These are phyloP conservation scores for Crithidia brevicula DNA, from an alignment of 208 protist species.

Conservation along the genomic window DNA sequence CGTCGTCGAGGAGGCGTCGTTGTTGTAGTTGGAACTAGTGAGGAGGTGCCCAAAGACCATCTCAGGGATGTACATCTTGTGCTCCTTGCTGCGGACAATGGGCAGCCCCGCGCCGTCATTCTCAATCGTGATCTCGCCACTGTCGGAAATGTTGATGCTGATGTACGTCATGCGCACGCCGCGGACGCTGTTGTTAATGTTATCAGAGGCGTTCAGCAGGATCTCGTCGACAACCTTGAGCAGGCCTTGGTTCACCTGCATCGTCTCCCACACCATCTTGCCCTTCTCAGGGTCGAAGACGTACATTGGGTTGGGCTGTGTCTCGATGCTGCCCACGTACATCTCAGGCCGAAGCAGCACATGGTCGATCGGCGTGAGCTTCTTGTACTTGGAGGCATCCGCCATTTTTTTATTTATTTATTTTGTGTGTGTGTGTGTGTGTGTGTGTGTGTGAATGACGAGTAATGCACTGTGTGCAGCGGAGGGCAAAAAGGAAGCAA, in stretches of 20 bases:
- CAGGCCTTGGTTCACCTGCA: slow-evolving; percentile 95
- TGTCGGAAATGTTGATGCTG: slow-evolving; percentile 89
- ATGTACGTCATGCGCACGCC: slow-evolving; percentile 85
- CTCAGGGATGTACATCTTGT: slow-evolving; percentile 96
- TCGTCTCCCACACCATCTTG: slow-evolving; percentile 88
- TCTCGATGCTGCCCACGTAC: slow-evolving; percentile 97
- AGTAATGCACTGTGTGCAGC: neutral
- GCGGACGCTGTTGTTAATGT: slow-evolving; percentile 87
- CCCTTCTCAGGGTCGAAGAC: slow-evolving; percentile 86
- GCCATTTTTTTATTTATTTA: slow-evolving; percentile 58
- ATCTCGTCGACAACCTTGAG: slow-evolving; percentile 99
- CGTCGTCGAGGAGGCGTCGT: slow-evolving; percentile 89
- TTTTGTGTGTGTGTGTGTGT: neutral
- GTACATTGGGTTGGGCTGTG: slow-evolving; percentile 81
- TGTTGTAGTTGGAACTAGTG: slow-evolving; percentile 98
- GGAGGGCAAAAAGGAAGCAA: neutral
- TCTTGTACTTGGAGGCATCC: slow-evolving; percentile 91
- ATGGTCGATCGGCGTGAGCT: slow-evolving; percentile 95
- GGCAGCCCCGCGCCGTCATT: slow-evolving; percentile 97
- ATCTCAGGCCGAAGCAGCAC: slow-evolving; percentile 97
- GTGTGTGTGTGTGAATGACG: slow-evolving; percentile 3
- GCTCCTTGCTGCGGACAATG: slow-evolving; percentile 90
- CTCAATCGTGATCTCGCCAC: slow-evolving; percentile 90
- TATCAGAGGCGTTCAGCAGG: slow-evolving; percentile 98
- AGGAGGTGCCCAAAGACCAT: slow-evolving; percentile 98